Base-by-base conservation (phyloP, 768 basidiomycete species). In the Trametes cingulata region DNA sequence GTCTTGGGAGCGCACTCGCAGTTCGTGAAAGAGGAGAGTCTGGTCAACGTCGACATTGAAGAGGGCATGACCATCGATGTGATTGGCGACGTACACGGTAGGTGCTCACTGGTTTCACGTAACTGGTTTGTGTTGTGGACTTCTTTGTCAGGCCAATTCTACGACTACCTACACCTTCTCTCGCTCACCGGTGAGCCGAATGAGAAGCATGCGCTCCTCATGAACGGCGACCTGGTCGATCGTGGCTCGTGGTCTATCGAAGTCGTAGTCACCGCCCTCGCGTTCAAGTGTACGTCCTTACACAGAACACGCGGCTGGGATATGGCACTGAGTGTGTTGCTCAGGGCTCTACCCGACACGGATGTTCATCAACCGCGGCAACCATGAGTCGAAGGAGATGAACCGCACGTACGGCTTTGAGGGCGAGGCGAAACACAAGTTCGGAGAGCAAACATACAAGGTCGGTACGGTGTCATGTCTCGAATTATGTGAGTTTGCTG, bases 371-470 rank as follows among this genome's bases (percentile, higher is more conserved):
- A 98, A 99, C 73, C 85, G 96, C 64, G 96, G 96, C 17, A 98
- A 98, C 75, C 96, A 98, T 69, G 94, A 96, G 76, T 88, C 93
- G 60, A 91, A 92, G 72, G 95, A 98, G 46, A 98, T 99, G 97
- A 99, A 99, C 74, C 78, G 88, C 49, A 84, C 87, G 20, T 95
- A 96, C 72, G 94, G 94, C 1, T 95, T 95, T 68, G 93, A 96
- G 73, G 95, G 95, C 40, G 97, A 99, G 77, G 90, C 87, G 29
- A 96, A 96, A 70, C 90, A 96, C 69, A 98, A 99, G 72, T 93
- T 96, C 66, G 95, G 95, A 27, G 95, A 97, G 69, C 88, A 94
- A 72, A 89, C 93, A 0, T 98, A 95, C 78, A 95, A 94, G 82
- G 91, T 87, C 52, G 69, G 57, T 24, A n/a, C n/a, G n/a, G 52